These are phyloP conservation scores for Lentinula lateritia DNA, from an alignment of 768 basidiomycete genomes.

Conservation along the genomic window DNA sequence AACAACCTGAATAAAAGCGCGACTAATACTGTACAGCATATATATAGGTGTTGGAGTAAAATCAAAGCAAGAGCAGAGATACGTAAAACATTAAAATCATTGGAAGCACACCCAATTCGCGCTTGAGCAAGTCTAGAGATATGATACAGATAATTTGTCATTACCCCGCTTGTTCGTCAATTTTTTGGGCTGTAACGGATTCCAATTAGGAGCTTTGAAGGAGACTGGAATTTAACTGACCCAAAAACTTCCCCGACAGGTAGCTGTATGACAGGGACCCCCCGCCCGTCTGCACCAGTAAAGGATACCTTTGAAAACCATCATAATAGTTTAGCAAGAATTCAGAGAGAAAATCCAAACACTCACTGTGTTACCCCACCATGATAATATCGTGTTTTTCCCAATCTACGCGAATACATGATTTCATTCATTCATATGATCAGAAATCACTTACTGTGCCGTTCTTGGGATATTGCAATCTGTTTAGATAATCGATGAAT, in stretches of 20 bases:
- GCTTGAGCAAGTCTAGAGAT: not conserved
- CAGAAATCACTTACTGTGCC: not conserved
- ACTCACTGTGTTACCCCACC: constrained; percentile 8
- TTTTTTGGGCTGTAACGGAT: not conserved
- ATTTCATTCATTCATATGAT: not conserved
- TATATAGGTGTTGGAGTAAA: not conserved
- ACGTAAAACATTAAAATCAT: not conserved
- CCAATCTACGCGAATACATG: not conserved
- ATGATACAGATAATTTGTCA: not conserved
- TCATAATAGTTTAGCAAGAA: not conserved
- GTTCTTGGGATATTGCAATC: constrained; percentile 7
- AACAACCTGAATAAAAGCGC: not conserved
- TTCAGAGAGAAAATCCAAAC: not conserved
- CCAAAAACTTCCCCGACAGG: not conserved
- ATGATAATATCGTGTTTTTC: constrained; percentile 1
- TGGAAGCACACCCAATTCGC: too few species aligned
- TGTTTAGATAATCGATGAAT: not conserved
- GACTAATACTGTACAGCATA: not conserved
- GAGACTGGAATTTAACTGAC: not conserved
- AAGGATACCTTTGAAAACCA: not conserved
- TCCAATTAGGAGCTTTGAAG: not conserved
- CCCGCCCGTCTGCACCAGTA: not conserved
- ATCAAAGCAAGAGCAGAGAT: not conserved
- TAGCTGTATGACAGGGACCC: not conserved
- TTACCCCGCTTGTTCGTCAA: not conserved